Base-by-base conservation (phyloP, 768 basidiomycete genomes). In the Lepiota venenata region DNA sequence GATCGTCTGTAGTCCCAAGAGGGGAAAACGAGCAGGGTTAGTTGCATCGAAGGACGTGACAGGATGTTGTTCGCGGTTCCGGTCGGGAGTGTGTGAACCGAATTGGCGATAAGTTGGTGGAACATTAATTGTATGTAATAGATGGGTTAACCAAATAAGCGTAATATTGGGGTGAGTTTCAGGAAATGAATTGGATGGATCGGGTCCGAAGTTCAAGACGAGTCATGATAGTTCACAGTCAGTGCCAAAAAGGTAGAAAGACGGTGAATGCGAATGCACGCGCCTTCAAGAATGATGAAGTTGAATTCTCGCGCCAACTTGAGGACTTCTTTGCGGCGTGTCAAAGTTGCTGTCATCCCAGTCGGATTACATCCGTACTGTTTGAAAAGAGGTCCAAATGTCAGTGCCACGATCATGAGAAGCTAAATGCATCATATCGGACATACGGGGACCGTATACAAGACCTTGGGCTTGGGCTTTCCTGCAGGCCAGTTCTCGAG, bases 351-450 rank as follows among this genome's bases (percentile, higher is more conserved):
- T 3, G 92, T 93, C 66, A 81, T 82, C 1, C 93, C 93, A 7
- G 87, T 90, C 2, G 92, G 93, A 67, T 95, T 95, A 60, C 86
- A 87, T 32, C 93, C 93, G 61, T 87, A 88, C 86, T 89, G 27
- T 56, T 29, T 14, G 14, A 44, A 15, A 50, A 50, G 21, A 20
- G 18, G 14, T 52, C 15, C 38, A 35, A 16, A 27, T 25, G 10
- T 32, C 41, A 38, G 47, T 7, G 25, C n/a, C 16, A 45, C 20
- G 25, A 21, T 20, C 20, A 43, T 35, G 22, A 38, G 20, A 25
- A 47, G 35, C 22, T 37, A 27, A 35, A 32, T 43, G 32, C 10
- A 51, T 47, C 18, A 40, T 32, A 22, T 6, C 25, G 14, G 40
- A 50, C 81, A 20, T 67, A 88, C 87, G 3, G 84, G 86, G 37